phyloP scores from a whole-genome alignment of 83 land plant species.

The Thuja plicata region DNA sequence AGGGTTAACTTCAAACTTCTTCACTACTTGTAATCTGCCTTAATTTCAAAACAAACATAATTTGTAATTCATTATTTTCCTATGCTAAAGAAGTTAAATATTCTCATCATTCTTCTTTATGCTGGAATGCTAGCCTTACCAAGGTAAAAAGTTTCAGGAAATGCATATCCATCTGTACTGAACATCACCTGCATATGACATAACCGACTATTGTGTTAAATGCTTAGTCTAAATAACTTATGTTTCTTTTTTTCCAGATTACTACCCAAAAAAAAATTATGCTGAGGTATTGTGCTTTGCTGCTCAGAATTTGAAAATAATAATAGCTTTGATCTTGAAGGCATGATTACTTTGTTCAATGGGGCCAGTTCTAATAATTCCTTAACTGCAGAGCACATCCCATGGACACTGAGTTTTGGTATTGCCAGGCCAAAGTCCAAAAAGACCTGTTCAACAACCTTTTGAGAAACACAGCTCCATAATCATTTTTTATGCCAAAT shows the following conservation, averaged over 20 bases:
- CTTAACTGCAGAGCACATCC: conserved; percentile 85
- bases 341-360: conserved; percentile 70
- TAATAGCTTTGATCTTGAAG: not conserved
- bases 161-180: conserved; percentile 98
- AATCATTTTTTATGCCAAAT: not conserved
- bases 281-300: not conserved
- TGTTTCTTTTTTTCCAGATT: too few species aligned
- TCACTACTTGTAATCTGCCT: not conserved
- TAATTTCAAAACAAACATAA: not conserved
- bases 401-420: conserved; percentile 92
- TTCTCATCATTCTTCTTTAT: not conserved
- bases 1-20: not conserved
- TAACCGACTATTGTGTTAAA: not conserved
- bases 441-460: conserved; percentile 52
- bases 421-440: conserved; percentile 95
- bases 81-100: not conserved
- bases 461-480: not conserved
- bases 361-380: conserved; percentile 92
- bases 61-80: too few species aligned
- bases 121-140: conserved; percentile 42
- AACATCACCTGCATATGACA: conserved; percentile 84
- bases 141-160: conserved; percentile 89
- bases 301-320: not conserved
- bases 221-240: not conserved
- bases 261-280: not conserved